Conservation (phyloP, 768 basidiomycete species). For the Mrakia hoshinonis region DNA sequence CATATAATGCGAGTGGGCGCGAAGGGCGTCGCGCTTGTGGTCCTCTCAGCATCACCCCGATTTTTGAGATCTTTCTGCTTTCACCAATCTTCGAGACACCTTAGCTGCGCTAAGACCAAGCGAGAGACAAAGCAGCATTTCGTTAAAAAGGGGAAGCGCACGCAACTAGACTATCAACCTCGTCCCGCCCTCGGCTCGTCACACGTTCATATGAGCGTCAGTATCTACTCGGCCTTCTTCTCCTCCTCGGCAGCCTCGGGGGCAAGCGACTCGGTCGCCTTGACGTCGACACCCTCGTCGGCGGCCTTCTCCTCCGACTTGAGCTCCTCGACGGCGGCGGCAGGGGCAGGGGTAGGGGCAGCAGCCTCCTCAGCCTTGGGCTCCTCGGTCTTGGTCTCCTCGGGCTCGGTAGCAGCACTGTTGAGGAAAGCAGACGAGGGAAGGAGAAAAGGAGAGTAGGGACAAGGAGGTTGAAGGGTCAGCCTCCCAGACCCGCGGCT, state of each 20-base stretch:
- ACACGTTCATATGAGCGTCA: no score
- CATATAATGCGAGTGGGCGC: no score
- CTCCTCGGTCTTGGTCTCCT: background rate
- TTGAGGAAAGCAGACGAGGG: background rate
- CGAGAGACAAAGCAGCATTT: no score
- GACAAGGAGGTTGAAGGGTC: background rate
- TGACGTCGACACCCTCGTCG: slow-evolving; percentile 19
- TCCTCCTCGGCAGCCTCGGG: slow-evolving; percentile 9
- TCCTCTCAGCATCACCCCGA: no score
- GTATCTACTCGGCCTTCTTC: slow-evolving; percentile 14
- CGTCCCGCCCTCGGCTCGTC: no score
- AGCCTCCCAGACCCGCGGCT: background rate
- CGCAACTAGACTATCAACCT: no score
- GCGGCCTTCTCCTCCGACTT: slow-evolving; percentile 26
- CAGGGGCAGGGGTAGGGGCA: background rate
- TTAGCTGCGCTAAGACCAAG: no score
- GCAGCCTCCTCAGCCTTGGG: slow-evolving; percentile 18
- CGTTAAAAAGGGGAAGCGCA: no score
- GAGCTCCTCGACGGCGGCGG: slow-evolving; percentile 25
- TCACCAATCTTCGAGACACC: no score
- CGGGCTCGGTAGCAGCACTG: background rate
- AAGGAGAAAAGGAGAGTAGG: background rate
- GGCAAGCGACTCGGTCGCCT: slow-evolving; percentile 19
- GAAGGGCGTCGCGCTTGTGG: no score
- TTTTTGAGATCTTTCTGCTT: no score